phyloP scores from a whole-genome alignment of 495 filamentous ascomycete genomes.

The Letharia lupina region DNA sequence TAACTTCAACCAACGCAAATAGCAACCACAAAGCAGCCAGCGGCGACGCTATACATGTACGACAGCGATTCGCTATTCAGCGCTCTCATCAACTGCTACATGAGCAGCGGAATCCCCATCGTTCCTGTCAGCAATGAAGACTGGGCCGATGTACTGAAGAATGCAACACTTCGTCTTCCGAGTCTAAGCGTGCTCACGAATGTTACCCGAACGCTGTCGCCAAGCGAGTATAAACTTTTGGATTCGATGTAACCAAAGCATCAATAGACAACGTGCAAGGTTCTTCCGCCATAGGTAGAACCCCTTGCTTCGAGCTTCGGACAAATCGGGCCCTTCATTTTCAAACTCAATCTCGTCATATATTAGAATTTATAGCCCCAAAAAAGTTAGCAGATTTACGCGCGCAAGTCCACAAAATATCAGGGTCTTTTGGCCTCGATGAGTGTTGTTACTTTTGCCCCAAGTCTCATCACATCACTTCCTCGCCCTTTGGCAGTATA shows the following conservation, averaged over 20 bases:
- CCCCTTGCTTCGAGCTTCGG: no score
- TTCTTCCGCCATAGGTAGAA: no score
- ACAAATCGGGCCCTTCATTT: no score
- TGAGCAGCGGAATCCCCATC: constrained; percentile 37
- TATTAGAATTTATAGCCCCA: no score
- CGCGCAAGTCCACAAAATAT: no score
- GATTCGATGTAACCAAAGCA: not conserved
- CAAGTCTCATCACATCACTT: no score
- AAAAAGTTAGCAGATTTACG: no score
- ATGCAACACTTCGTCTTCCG: not conserved
- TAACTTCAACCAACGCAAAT: not conserved
- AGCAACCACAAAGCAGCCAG: not conserved
- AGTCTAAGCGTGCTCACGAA: not conserved
- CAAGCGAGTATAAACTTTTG: not conserved
- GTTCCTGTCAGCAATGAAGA: not conserved
- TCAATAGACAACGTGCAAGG: not conserved
- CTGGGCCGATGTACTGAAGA: not conserved
- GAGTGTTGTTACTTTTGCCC: no score
- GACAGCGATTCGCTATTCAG: constrained; percentile 1
- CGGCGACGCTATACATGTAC: not conserved
- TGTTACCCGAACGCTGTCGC: not conserved
- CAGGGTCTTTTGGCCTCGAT: no score
- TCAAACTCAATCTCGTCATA: no score
- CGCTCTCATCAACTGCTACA: not conserved
- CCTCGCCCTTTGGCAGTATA: no score